Evolutionary conservation across 345 rosid species (phyloP).

Genomic region (Pugionium cornutum): DNA sequence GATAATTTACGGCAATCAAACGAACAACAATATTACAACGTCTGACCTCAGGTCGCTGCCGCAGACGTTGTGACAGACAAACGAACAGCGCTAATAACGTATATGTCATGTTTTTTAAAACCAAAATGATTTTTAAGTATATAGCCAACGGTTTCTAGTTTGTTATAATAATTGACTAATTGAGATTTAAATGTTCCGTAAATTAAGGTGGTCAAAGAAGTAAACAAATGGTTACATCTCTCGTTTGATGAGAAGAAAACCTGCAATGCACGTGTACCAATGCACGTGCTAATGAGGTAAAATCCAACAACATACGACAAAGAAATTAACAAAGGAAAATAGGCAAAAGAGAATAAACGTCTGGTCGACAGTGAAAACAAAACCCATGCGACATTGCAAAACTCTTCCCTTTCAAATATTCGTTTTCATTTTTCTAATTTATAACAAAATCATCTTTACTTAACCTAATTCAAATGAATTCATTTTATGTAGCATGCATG

Average conservation of each 20-base stretch:
- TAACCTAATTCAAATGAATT: too few species aligned
- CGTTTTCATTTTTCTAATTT: constrained; percentile 5
- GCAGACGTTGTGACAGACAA: too few species aligned
- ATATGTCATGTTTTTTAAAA: too few species aligned
- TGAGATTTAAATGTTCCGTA: constrained; percentile 18
- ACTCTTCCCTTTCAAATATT: constrained; percentile 17
- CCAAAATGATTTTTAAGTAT: too few species aligned
- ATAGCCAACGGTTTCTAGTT: too few species aligned
- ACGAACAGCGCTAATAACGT: too few species aligned
- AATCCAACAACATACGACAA: constrained; percentile 74
- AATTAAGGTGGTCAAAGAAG: constrained; percentile 39
- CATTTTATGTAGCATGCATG: too few species aligned
- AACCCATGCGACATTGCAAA: constrained; percentile 24
- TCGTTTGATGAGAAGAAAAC: constrained; percentile 38
- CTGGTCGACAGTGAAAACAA: constrained; percentile 43
- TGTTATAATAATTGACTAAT: neutral
- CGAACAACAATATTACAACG: too few species aligned
- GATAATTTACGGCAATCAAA: too few species aligned
- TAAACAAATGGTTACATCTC: constrained; percentile 33
- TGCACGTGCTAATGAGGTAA: constrained; percentile 49
- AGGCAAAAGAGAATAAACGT: constrained; percentile 73
- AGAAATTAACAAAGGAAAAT: constrained; percentile 33
- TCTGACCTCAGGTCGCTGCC: too few species aligned
- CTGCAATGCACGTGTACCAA: constrained; percentile 49
- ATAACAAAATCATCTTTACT: too few species aligned